Base-by-base conservation (phyloP, 148 eudicot genomes). In the Camellia japonica region DNA sequence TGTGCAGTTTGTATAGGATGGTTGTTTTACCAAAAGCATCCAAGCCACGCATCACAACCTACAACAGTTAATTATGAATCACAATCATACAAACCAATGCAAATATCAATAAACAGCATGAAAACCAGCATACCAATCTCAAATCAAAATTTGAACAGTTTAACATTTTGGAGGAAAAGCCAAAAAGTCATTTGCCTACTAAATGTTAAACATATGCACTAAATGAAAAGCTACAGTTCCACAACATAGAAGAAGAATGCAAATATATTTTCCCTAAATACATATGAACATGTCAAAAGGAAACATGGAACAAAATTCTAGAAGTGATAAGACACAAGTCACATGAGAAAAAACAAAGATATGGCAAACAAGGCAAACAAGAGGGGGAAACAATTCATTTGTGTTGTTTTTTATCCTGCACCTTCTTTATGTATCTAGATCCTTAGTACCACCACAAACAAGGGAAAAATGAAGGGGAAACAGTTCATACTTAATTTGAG, bases 1-100 rank as follows among this genome's bases (percentile, higher is more conserved):
- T 95, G 85, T 95, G 98, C 86, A 95, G 89, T 84, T 93, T 95
- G 90, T 95, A 95, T 47, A 95, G 87, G 84, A 95, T 93, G 42
- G 98, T 95, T 84, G 98, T 94, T 88, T 94, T 94, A 15, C 98
- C 98, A 84, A 97, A 95, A 82, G 97, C 98, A 86, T 94, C 98
- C 78, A 95, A 90, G 59, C 98, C 98, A 74, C 93, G 98, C 98
- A 95, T 95, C 64, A 95, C 97, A 85, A 95, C 98, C 97, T 95
- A 83, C 4, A 20, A 72, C 30, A 68, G 19, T 51, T 65, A 43
- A 83, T 78, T 19, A 19, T 54, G 83, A 82, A 75, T 64, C 78
- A 47, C 20, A 54, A 72, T 8, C 44, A 68, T 3, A 8, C 8
- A 41, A 77, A 51, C 18, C 42, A 14, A 75, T 18, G 51, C 10